Base-by-base conservation (phyloP, 2,329 filamentous ascomycete species). In the Cercospora sp. region DNA sequence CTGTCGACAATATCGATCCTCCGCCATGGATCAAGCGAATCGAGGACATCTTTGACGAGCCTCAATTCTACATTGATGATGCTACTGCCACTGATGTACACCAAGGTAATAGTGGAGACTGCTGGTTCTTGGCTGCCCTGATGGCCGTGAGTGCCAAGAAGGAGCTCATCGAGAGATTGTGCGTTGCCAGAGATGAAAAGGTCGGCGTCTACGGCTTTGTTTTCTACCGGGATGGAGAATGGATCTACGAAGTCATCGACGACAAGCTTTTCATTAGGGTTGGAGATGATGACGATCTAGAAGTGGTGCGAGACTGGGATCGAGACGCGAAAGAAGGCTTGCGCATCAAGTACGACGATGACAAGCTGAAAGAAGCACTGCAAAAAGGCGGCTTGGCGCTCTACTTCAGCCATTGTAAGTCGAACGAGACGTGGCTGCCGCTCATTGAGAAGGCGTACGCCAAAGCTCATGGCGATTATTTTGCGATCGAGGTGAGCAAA, bases 181-280 rank as follows among this genome's bases (percentile, higher is more conserved):
- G 91, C 71, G 90, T 95, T 59, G 89, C 87, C 5, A 86, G 87
- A 12, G 87, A 95, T 72, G 87, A 91, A 75, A 83, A 87, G 33
- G 87, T 93, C 3, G 92, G 92, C 12, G 91, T 94, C 1, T 95
- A 95, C 72, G 92, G 92, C 0, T 95, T 95, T 72, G 91, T 95
- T 10, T 94, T 95, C 76, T 87, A 91, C 78, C 86, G 91, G 72
- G 92, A 94, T 73, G 93, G 93, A 63, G 92, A 95, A 79, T 97
- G 93, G 93, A 91, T 94, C 66, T 93, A 93, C 73, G 93, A 91
- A 67, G 94, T 97, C 69, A 89, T 97, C 67, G 93, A 97, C 76
- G 93, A 97, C 79, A 96, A 96, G 80, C 84, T 97, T 2, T 96
- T 92, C 77, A 86, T 96, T 18, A 91, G 90, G 68, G 92, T 91